Conservation (phyloP, 257 asterid species). For the Plantago ovata region DNA sequence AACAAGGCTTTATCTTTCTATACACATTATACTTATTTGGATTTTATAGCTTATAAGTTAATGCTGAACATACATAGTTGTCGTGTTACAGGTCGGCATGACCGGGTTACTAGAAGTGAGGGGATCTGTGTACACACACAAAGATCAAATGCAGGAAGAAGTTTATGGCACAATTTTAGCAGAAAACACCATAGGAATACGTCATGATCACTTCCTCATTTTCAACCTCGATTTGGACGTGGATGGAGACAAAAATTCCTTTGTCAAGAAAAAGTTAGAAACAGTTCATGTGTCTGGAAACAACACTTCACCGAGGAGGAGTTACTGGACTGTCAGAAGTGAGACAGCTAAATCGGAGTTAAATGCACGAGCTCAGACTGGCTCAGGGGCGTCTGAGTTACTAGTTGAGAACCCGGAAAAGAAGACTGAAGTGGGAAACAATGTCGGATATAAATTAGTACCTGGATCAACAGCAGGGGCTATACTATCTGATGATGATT, state of each 20-base stretch:
- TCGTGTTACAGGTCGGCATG: not conserved
- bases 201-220: slow-evolving; percentile 49
- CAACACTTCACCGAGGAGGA: slow-evolving; percentile 31
- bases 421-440: slow-evolving; percentile 47
- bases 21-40: no score
- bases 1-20: no score
- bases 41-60: no score
- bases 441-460: slow-evolving; percentile 40
- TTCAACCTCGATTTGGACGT: slow-evolving; percentile 53
- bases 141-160: slow-evolving; percentile 41
- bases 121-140: slow-evolving; percentile 45
- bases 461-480: slow-evolving; percentile 33
- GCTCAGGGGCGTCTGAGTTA: slow-evolving; percentile 27
- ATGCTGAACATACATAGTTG: not conserved
- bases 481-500: slow-evolving; percentile 38
- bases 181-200: slow-evolving; percentile 43
- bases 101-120: slow-evolving; percentile 47
- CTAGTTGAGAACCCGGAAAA: slow-evolving; percentile 45
- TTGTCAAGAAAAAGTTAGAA: slow-evolving; percentile 38
- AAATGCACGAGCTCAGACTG: slow-evolving; percentile 39
- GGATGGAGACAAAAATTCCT: slow-evolving; percentile 49
- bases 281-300: slow-evolving; percentile 18
- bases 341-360: slow-evolving; percentile 38
- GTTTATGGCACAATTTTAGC: slow-evolving; percentile 49
- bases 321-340: slow-evolving; percentile 39